Base-by-base conservation (phyloP, 495 filamentous ascomycete genomes). In the Cladorrhinum samala region DNA sequence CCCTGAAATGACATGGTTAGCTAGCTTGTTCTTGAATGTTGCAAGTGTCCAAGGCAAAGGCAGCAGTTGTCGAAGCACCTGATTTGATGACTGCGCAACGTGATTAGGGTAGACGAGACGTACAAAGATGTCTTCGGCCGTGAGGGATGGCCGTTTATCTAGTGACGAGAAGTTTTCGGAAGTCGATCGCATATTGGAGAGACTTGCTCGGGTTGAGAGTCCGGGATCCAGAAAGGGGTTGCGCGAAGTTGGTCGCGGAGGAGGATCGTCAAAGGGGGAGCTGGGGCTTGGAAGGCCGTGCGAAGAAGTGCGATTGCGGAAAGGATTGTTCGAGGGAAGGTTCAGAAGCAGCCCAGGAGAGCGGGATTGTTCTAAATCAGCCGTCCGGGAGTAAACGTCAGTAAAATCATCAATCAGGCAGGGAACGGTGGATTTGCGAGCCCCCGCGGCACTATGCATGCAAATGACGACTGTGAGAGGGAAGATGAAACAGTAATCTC, bases 321-420 rank as follows among this genome's bases (percentile, higher is more conserved):
- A 98, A n/a, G 93, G 93, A 64, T 98, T 98, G 77, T 97, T 97
- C 57, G 93, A 97, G 54, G 83, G 80, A 63, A 93, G 78, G 63
- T 83, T 86, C 66, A 83, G 71, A 13, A 77, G 65, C 63, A 79
- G 67, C 43, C 75, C 27, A 11, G 27, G 6, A 33, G 27, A 33
- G 27, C 27, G 27, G 5, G 77, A 33, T 80, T 68, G 46, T 80
- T 74, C 59, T 61, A 68, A 54, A 60, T 69, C 70, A 20, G 30
- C 46, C 55, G 54, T 54, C 50, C 65, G 65, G 58, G 50, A 54
- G 59, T 50, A 46, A 36, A 61, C 19, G 68, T 72, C 66, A 72
- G 72, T 58, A 54, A 56, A n/a, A 50, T 20, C 23, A 45, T 57
- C 47, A 47, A 23, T 3, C 1, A 48, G 24, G 36, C 55, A 64